Evolutionary conservation across 345 rosid species (phyloP).

Genomic region (Citrus glauca): DNA sequence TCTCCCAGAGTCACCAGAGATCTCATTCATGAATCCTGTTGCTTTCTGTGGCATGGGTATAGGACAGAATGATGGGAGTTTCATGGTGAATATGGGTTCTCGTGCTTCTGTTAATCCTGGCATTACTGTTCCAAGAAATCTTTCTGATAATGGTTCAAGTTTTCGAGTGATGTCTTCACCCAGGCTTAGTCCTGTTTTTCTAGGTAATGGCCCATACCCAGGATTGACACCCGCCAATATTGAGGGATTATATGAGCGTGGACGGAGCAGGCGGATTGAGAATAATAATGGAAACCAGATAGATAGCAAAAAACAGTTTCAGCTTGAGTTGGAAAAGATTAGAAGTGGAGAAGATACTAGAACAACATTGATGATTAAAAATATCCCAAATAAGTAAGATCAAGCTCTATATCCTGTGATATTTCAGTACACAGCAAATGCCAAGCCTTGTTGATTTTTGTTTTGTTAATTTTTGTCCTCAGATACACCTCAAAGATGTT

Average conservation of each 20-base stretch:
- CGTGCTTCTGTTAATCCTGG: slow-evolving; percentile 44
- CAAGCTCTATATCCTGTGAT: slow-evolving; percentile 5
- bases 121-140: slow-evolving; percentile 44
- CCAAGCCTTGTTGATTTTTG: neutral
- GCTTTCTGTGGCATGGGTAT: slow-evolving; percentile 49
- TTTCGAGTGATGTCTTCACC: slow-evolving; percentile 78
- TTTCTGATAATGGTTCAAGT: slow-evolving; percentile 51
- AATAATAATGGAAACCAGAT: slow-evolving; percentile 48
- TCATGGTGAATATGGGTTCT: slow-evolving; percentile 42
- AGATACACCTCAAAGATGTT: slow-evolving; percentile 80
- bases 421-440: neutral
- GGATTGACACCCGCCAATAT: slow-evolving; percentile 41
- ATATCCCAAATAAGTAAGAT: slow-evolving; percentile 61
- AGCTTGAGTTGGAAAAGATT: slow-evolving; percentile 82
- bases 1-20: slow-evolving; percentile 69
- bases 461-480: slow-evolving; percentile 7
- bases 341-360: slow-evolving; percentile 56
- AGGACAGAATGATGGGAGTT: slow-evolving; percentile 41
- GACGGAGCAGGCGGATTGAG: slow-evolving; percentile 58
- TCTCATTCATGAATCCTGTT: slow-evolving; percentile 54
- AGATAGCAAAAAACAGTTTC: slow-evolving; percentile 73
- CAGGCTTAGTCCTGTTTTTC: slow-evolving; percentile 55
- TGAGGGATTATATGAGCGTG: slow-evolving; percentile 64
- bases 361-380: slow-evolving; percentile 62
- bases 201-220: slow-evolving; percentile 54